phyloP scores from a whole-genome alignment of 371 early-diverging fungal species.

The Mucor ambiguus region DNA sequence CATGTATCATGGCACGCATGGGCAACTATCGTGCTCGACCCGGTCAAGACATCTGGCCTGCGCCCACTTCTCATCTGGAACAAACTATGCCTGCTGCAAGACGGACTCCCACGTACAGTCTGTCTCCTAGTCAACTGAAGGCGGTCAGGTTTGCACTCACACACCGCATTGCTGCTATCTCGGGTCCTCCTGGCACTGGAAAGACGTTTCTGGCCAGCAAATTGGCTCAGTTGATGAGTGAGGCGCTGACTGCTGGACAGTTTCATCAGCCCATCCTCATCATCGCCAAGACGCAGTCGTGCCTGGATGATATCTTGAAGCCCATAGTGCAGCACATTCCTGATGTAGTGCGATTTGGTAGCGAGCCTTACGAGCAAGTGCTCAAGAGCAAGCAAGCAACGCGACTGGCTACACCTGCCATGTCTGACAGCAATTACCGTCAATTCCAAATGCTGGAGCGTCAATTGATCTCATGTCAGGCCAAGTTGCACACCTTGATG shows the following conservation, averaged over 20 bases:
- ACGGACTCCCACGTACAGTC: constrained; percentile 24
- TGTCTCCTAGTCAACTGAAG: constrained; percentile 40
- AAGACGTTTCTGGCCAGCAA: constrained; percentile 44
- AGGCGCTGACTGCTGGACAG: constrained; percentile 27
- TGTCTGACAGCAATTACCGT: constrained; percentile 28
- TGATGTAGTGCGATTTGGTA: constrained; percentile 38
- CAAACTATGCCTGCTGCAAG: constrained; percentile 4
- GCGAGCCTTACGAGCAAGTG: not conserved
- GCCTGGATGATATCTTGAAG: constrained; percentile 31
- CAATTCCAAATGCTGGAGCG: constrained; percentile 26
- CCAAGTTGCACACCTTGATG: constrained; percentile 27
- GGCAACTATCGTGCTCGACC: constrained; percentile 12
- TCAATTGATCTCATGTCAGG: constrained; percentile 15
- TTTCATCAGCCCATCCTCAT: constrained; percentile 41
- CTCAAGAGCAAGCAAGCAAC: constrained; percentile 25
- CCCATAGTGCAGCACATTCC: constrained; percentile 14
- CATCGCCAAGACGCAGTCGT: constrained; percentile 29
- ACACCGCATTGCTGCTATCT: constrained; percentile 38
- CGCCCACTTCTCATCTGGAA: constrained; percentile 6
- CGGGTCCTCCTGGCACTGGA: constrained; percentile 46
- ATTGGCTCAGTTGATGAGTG: constrained; percentile 31
- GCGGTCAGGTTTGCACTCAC: constrained; percentile 38
- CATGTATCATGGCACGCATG: constrained; percentile 25
- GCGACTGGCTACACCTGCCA: constrained; percentile 3
- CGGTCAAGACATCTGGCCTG: constrained; percentile 31